Conservation (phyloP, 2,329 filamentous ascomycete species). For the Colletotrichum acutatum region DNA sequence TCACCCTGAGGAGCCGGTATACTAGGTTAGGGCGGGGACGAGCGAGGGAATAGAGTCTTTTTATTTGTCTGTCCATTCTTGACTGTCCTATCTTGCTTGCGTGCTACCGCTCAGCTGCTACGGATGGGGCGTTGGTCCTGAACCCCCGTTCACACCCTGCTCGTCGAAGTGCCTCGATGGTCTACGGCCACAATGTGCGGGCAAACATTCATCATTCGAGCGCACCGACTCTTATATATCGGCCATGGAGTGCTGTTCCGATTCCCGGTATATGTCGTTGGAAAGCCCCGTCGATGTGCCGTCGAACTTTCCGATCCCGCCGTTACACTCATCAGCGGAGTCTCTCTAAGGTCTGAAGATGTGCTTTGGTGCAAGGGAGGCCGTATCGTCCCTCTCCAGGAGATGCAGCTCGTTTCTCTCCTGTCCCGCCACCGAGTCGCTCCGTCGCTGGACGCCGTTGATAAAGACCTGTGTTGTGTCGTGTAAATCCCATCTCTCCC, state of each 20-base stretch:
- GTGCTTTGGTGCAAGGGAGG: slow-evolving; percentile 16
- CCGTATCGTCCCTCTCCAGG: slow-evolving; percentile 38
- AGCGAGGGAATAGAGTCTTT: slow-evolving; percentile 36
- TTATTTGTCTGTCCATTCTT: slow-evolving; percentile 31
- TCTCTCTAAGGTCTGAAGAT: slow-evolving; percentile 1
- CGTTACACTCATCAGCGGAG: not conserved
- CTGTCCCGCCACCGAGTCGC: slow-evolving; percentile 40
- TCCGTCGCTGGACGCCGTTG: slow-evolving; percentile 41
- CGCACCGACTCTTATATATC: not conserved
- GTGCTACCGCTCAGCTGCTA: not conserved
- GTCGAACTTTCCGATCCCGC: slow-evolving; percentile 10
- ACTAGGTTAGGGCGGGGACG: slow-evolving; percentile 27
- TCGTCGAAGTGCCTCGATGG: not conserved
- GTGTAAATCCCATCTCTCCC: not conserved
- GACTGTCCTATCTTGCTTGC: not conserved
- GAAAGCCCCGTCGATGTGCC: slow-evolving; percentile 29
- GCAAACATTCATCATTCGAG: not conserved
- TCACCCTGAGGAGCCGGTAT: slow-evolving; percentile 24
- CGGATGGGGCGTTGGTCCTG: not conserved
- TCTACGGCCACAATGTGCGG: not conserved
- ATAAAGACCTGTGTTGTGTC: slow-evolving; percentile 37
- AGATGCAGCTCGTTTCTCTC: slow-evolving; percentile 39
- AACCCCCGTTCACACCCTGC: not conserved
- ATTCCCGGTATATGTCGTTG: slow-evolving; percentile 6
- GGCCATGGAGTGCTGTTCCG: not conserved